These are phyloP conservation scores for Hypoxylon sp. DNA, from an alignment of 2,329 filamentous ascomycete genomes.

Conservation along the genomic window DNA sequence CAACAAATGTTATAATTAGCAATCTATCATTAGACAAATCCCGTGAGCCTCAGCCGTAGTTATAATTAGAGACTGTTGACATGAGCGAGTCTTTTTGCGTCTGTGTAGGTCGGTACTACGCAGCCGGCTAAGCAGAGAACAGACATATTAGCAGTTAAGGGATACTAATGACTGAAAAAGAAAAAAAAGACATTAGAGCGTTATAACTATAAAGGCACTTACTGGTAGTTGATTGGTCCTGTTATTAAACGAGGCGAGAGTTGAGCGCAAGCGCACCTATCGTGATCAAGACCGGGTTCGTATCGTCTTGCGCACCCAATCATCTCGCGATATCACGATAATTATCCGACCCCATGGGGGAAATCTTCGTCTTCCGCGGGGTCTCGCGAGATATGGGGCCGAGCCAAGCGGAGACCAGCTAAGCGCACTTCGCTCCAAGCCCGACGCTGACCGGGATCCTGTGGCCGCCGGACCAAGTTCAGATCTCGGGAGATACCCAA, in stretches of 20 bases:
- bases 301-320: slow-evolving; percentile 25
- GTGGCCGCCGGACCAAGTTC: slow-evolving; percentile 3
- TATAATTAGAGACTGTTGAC: background rate
- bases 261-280: background rate
- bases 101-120: background rate
- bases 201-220: background rate
- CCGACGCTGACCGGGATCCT: background rate
- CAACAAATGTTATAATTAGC: background rate
- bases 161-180: background rate
- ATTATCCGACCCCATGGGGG: slow-evolving; percentile 13
- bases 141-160: too few relatives aligned
- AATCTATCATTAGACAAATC: background rate
- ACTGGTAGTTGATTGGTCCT: too few relatives aligned
- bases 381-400: slow-evolving; percentile 24
- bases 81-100: background rate
- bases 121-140: background rate
- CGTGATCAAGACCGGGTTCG: background rate
- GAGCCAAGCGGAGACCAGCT: slow-evolving; percentile 1
- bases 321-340: slow-evolving; percentile 14
- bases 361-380: slow-evolving; percentile 15
- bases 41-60: background rate
- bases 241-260: background rate
- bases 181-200: background rate
- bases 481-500: slow-evolving; percentile 34
- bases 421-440: slow-evolving; percentile 3